Conservation (phyloP, 129 eudicot genomes). For the Mikania micrantha region DNA sequence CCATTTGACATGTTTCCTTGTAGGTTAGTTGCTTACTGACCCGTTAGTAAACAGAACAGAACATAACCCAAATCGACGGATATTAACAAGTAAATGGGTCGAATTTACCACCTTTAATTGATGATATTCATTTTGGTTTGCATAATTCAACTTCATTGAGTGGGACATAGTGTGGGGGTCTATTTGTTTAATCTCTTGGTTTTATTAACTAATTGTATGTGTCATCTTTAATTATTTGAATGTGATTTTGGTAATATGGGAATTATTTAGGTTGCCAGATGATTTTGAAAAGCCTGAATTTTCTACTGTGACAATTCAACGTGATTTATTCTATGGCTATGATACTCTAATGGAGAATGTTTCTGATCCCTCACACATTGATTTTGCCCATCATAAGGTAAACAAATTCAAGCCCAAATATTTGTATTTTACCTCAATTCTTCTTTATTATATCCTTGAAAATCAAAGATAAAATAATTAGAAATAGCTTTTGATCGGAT, state of each 20-base stretch:
- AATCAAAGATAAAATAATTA: background rate
- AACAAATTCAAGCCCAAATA: background rate
- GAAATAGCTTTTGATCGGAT: background rate
- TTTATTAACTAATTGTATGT: background rate
- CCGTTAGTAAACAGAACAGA: background rate
- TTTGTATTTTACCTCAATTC: background rate
- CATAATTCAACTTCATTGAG: constrained; percentile 4
- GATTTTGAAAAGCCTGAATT: constrained; percentile 89
- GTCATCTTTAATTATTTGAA: constrained; percentile 6
- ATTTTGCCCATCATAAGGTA: constrained; percentile 99
- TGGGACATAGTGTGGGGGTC: background rate
- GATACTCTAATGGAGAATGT: constrained; percentile 99
- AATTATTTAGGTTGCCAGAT: constrained; percentile 76
- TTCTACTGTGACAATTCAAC: constrained; percentile 90
- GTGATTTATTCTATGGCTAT: constrained; percentile 90
- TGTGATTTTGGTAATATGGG: constrained; percentile 18
- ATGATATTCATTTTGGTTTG: too few relatives aligned
- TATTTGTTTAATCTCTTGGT: background rate
- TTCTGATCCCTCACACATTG: constrained; percentile 97
- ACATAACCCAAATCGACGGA: background rate
- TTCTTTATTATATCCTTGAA: background rate
- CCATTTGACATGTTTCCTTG: background rate
- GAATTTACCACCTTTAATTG: background rate
- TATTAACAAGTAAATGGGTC: background rate
- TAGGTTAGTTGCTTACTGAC: background rate